Conservation (phyloP, 2,329 filamentous ascomycete genomes). For the Kalmusia sp. region DNA sequence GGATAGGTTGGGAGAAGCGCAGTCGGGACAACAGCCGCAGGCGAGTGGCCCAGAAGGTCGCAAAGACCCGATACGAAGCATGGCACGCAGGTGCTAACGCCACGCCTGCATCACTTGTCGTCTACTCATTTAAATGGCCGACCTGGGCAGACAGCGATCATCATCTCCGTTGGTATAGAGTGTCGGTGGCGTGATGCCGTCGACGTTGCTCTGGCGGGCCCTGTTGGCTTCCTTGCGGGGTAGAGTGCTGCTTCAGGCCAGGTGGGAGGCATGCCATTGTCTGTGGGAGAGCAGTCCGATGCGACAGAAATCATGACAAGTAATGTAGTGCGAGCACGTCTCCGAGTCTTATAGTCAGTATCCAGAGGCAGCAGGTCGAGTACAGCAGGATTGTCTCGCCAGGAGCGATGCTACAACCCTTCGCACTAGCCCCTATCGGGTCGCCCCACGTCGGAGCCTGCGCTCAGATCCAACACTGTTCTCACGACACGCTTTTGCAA, state of each 20-base stretch:
- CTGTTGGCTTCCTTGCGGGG: not conserved
- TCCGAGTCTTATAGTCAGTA: slow-evolving; percentile 8
- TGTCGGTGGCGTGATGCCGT: slow-evolving; percentile 5
- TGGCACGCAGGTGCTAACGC: slow-evolving; percentile 9
- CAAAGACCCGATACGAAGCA: slow-evolving; percentile 8
- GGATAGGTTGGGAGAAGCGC: slow-evolving; percentile 4
- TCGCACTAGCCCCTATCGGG: not conserved
- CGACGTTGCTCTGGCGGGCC: not conserved
- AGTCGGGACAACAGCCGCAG: slow-evolving; percentile 6
- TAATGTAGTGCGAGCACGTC: slow-evolving; percentile 5
- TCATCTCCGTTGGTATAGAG: slow-evolving; percentile 3
- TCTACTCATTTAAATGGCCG: slow-evolving; percentile 7
- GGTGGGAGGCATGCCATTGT: not conserved
- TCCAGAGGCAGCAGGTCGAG: slow-evolving; percentile 2
- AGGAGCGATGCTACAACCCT: not conserved
- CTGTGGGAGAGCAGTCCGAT: slow-evolving; percentile 1
- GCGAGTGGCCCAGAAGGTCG: slow-evolving; percentile 7
- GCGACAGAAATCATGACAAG: not conserved
- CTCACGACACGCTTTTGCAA: slow-evolving; percentile 1
- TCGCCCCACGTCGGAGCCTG: slow-evolving; percentile 1
- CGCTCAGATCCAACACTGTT: slow-evolving; percentile 8
- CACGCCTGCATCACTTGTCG: slow-evolving; percentile 9
- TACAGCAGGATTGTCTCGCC: slow-evolving; percentile 4
- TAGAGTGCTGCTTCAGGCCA: not conserved
- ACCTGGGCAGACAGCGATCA: not conserved